Evolutionary conservation across 768 basidiomycete species (phyloP).

Genomic region (Mycena vitilis): DNA sequence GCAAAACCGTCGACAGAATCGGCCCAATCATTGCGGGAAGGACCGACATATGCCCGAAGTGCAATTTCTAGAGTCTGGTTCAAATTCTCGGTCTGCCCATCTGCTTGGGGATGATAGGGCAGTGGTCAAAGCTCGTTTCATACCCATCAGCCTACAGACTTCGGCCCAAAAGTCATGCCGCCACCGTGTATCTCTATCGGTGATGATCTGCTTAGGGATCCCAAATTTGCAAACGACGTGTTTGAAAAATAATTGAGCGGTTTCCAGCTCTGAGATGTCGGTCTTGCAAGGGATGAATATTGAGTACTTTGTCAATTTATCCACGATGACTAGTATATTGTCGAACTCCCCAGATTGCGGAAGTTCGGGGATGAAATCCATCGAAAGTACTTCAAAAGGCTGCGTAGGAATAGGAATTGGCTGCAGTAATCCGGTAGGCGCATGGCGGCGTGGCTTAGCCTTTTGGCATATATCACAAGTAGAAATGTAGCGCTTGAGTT

Average conservation of each 20-base stretch:
- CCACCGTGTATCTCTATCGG: conserved; percentile 6
- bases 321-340: neutral
- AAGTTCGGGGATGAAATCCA: neutral
- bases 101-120: conserved; percentile 12
- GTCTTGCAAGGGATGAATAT: neutral
- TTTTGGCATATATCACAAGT: no score
- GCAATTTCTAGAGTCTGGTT: conserved; percentile 6
- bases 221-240: neutral
- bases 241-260: neutral
- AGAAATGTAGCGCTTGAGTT: no score
- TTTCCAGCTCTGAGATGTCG: neutral
- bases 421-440: no score
- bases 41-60: conserved; percentile 1
- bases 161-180: conserved; percentile 8
- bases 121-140: conserved; percentile 5
- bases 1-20: neutral
- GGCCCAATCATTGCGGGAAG: conserved; percentile 3
- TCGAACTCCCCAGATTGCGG: neutral
- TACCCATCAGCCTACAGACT: neutral
- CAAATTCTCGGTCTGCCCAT: conserved; percentile 3
- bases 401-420: neutral
- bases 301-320: neutral
- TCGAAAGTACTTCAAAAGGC: conserved; percentile 1
- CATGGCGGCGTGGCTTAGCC: no score
- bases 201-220: neutral